Percentiles rank a stretch among this genome's conserved stretches.
These are phyloP conservation scores for Claviceps capensis DNA, from an alignment of 2,329 filamentous ascomycete genomes.

Conservation along the genomic window DNA sequence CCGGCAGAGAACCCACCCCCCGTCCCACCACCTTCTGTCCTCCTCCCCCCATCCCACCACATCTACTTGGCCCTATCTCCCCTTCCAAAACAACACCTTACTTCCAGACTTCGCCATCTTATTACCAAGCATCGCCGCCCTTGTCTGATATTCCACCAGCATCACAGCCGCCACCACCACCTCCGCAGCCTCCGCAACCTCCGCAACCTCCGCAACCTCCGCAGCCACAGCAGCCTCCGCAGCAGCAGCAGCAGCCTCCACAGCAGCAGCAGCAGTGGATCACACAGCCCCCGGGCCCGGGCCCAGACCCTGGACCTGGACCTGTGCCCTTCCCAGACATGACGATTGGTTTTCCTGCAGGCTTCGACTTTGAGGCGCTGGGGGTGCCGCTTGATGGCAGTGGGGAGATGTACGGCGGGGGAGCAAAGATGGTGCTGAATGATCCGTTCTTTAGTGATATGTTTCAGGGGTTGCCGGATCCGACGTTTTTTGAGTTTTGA, in stretches of 20 bases:
- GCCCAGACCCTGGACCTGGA: not conserved
- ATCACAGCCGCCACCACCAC: too few species aligned
- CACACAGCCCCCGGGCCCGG: not conserved
- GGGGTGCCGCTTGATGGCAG: slow-evolving; percentile 14
- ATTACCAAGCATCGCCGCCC: not conserved
- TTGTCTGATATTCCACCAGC: not conserved
- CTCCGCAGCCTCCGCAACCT: too few species aligned
- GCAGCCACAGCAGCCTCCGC: too few species aligned
- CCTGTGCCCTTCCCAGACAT: slow-evolving; percentile 4
- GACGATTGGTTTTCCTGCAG: slow-evolving; percentile 12
- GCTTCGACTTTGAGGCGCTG: slow-evolving; percentile 18
- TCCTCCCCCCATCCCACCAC: slow-evolving; percentile 11
- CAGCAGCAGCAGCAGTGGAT: slow-evolving; percentile 4
- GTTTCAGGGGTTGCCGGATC: slow-evolving; percentile 22
- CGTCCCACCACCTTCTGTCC: slow-evolving; percentile 5
- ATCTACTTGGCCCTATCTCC: slow-evolving; percentile 1
- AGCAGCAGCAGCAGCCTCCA: not conserved
- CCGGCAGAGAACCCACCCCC: slow-evolving; percentile 22
- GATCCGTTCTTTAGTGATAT: slow-evolving; percentile 27
- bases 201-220: not conserved
- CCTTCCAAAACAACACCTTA: not conserved
- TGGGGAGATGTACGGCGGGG: slow-evolving; percentile 18
- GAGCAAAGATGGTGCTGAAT: slow-evolving; percentile 22
- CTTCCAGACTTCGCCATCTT: not conserved
- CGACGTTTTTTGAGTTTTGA: slow-evolving; percentile 16